Base-by-base conservation (phyloP, 495 filamentous ascomycete genomes). In the Hapsidospora chrysogenum region DNA sequence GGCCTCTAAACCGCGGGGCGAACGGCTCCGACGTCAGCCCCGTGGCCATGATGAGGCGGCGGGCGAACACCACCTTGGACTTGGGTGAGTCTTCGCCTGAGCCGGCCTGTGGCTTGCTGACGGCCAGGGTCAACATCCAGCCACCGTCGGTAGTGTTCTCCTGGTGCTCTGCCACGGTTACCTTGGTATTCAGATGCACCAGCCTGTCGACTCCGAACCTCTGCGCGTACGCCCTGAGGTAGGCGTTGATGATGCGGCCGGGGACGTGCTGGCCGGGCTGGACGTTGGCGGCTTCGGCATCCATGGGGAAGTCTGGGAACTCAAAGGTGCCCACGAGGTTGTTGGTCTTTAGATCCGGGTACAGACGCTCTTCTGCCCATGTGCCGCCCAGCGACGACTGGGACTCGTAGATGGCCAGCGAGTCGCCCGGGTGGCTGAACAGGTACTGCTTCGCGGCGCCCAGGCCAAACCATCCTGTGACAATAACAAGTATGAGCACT, bases 291-390 rank as follows among this genome's bases (percentile, higher is more conserved):
- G 52, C 66, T 9, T 64, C 52, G 4, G 41, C 41, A 33, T 68
- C 65, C 78, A 87, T 80, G 7, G 78, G 78, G 38, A 78, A 80
- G 37, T 85, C 81, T 2, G 70, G 72, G 45, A 64, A 80, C 46
- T 82, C 79, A 43, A 74, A 81, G 1, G 67, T 79, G 5, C 79
- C 79, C 3, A 73, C 39, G 35, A 65, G 45, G 27, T 66, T 68
- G 51, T 68, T 68, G 40, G 74, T 69, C 36, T 68, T 75, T 16
- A 87, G 61, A 8, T 71, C 74, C 6, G 70, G 68, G 47, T 83
- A 85, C 18, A 79, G 54, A 0, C 73, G 57, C 21, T 76, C 54
- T 22, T 66, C 54, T 3, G 70, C 63, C 82, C 81, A 87, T 27
- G 74, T 68, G 19, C 82, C 80, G 6, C 81, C 82, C 17, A 85